Percentiles rank a stretch among this genome's conserved stretches.
Conservation (phyloP, 2,329 filamentous ascomycete species). For the Phyllosticta citriasiana region DNA sequence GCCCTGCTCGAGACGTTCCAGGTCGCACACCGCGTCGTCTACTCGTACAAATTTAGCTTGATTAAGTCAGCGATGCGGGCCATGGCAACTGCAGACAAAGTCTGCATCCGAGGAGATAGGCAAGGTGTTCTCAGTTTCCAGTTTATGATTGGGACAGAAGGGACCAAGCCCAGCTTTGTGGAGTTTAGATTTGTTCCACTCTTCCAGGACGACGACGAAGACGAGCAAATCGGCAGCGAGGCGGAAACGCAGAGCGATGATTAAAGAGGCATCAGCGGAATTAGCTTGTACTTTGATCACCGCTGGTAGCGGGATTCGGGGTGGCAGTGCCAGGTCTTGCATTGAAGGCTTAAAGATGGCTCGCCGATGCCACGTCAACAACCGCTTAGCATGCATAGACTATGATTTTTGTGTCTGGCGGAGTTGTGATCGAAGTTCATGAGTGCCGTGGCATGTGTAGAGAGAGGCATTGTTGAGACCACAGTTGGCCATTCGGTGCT, state of each 20-base stretch:
- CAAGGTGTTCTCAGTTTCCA: conserved; percentile 90
- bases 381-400: not conserved
- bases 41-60: conserved; percentile 79
- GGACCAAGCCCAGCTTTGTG: conserved; percentile 58
- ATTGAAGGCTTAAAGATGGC: not conserved
- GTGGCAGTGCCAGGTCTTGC: not conserved
- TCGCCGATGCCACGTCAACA: not conserved
- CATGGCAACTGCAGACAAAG: conserved; percentile 89
- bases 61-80: conserved; percentile 78
- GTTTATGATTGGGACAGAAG: conserved; percentile 87
- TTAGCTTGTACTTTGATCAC: not conserved
- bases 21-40: conserved; percentile 38
- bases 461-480: not conserved
- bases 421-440: not conserved
- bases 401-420: not conserved
- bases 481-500: not conserved
- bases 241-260: conserved; percentile 11
- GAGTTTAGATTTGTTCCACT: conserved; percentile 77
- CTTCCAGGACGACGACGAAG: conserved; percentile 30
- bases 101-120: conserved; percentile 76
- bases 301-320: not conserved
- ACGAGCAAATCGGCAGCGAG: conserved; percentile 13
- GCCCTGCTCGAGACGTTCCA: conserved; percentile 63
- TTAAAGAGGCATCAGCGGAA: not conserved
- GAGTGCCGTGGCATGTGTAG: not conserved